Evolutionary conservation across 768 basidiomycete species (phyloP).

Genomic region (Pleurotus citrinopileatus): DNA sequence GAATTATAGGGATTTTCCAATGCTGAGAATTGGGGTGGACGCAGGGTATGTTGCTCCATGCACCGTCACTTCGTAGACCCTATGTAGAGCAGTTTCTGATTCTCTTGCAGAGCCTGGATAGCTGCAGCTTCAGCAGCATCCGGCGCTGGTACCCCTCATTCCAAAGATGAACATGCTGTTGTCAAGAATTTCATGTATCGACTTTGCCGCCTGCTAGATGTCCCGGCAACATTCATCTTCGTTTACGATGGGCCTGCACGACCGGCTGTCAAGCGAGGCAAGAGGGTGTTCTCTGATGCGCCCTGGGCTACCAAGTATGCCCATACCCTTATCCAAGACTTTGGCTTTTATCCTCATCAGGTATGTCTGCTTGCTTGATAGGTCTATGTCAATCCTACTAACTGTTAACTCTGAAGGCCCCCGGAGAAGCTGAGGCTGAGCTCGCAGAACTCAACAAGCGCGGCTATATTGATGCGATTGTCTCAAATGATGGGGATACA

Average conservation of each 20-base stretch:
- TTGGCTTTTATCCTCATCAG: constrained; percentile 35
- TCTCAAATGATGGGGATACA: constrained; percentile 49
- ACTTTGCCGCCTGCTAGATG: too few relatives aligned
- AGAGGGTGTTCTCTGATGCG: constrained; percentile 22
- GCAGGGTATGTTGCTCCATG: too few relatives aligned
- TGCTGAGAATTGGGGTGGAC: too few relatives aligned
- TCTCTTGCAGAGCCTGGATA: too few relatives aligned
- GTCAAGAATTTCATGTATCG: constrained; percentile 35
- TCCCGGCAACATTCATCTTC: too few relatives aligned
- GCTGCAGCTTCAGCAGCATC: constrained; percentile 42
- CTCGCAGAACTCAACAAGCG: constrained; percentile 39
- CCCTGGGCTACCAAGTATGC: constrained; percentile 22
- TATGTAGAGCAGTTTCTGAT: too few relatives aligned
- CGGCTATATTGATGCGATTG: constrained; percentile 42
- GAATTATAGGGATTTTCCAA: too few relatives aligned
- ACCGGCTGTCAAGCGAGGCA: constrained; percentile 37
- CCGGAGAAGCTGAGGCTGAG: constrained; percentile 56
- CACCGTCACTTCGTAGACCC: too few relatives aligned
- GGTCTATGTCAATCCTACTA: not conserved
- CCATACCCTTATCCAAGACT: constrained; percentile 37
- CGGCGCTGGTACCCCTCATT: too few relatives aligned
- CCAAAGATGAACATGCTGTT: too few relatives aligned
- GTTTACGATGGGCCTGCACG: constrained; percentile 47
- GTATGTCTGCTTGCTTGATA: constrained; percentile 14
- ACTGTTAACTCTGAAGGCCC: constrained; percentile 31